phyloP scores from a whole-genome alignment of 2,329 filamentous ascomycete genomes.

The Xylaria sp. region DNA sequence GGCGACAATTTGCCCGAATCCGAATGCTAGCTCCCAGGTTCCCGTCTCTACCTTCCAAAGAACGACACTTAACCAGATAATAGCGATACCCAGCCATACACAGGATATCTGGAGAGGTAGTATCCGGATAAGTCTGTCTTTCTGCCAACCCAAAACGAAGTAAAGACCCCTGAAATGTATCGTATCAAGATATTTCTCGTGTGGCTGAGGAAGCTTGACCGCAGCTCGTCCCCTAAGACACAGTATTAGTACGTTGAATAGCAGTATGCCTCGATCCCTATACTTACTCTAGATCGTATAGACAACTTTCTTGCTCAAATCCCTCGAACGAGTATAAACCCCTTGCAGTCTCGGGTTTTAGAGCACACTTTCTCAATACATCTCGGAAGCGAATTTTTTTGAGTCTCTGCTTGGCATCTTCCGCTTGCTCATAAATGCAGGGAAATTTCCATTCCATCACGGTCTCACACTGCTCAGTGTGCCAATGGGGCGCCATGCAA shows the following conservation, averaged over 20 bases:
- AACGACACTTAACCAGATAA: background rate
- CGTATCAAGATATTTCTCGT: background rate
- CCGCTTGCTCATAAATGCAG: background rate
- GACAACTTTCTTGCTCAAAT: background rate
- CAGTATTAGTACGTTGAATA: background rate
- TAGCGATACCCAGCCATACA: background rate
- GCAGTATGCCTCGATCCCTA: background rate
- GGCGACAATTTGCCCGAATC: constrained; percentile 4
- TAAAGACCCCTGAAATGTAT: background rate
- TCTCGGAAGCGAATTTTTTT: background rate
- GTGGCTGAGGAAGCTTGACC: background rate
- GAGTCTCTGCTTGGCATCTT: background rate
- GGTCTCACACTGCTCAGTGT: too few relatives aligned
- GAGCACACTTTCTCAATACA: background rate
- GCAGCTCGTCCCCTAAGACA: background rate
- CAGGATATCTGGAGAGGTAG: background rate
- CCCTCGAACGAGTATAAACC: background rate
- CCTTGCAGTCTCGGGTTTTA: background rate
- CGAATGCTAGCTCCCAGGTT: background rate
- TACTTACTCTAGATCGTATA: background rate
- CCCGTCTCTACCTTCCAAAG: constrained; percentile 6
- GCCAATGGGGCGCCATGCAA: too few relatives aligned
- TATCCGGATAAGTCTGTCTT: background rate
- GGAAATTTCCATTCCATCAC: background rate
- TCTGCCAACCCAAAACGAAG: constrained; percentile 7